These are phyloP conservation scores for Lupinus albus DNA, from an alignment of 306 rosid species.

Conservation along the genomic window DNA sequence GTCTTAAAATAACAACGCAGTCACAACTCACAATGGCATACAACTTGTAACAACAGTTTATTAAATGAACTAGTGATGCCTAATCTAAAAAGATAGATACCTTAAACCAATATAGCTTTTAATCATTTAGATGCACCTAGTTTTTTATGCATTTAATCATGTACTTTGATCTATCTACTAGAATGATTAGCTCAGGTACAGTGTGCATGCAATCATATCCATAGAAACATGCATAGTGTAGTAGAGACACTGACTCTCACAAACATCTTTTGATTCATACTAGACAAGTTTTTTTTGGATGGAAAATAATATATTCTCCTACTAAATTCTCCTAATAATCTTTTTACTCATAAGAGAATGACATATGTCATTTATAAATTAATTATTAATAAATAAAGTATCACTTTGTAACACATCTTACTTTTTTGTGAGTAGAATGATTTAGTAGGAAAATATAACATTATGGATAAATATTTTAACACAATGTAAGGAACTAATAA, in stretches of 20 bases:
- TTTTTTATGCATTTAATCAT: background rate
- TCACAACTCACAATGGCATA: conserved; percentile 47
- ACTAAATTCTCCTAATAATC: background rate
- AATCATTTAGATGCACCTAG: conserved; percentile 24
- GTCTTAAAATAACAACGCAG: conserved; percentile 45
- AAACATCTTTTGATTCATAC: background rate
- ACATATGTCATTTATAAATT: no score
- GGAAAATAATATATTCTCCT: background rate
- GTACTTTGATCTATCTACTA: background rate
- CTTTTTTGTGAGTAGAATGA: no score
- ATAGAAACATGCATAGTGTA: conserved; percentile 21
- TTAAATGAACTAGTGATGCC: conserved; percentile 36
- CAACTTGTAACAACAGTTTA: conserved; percentile 54
- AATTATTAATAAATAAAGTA: no score
- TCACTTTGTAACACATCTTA: no score
- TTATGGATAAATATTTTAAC: no score
- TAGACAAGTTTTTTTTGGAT: background rate
- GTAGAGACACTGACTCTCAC: conserved; percentile 1
- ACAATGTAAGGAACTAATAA: background rate
- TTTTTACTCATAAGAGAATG: no score
- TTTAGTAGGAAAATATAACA: no score
- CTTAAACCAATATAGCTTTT: conserved; percentile 19
- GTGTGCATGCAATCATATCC: conserved; percentile 40
- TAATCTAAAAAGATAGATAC: conserved; percentile 41
- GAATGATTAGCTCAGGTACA: conserved; percentile 32